Evolutionary conservation across 306 rosid species (phyloP).

Genomic region (Trifolium subterraneum): DNA sequence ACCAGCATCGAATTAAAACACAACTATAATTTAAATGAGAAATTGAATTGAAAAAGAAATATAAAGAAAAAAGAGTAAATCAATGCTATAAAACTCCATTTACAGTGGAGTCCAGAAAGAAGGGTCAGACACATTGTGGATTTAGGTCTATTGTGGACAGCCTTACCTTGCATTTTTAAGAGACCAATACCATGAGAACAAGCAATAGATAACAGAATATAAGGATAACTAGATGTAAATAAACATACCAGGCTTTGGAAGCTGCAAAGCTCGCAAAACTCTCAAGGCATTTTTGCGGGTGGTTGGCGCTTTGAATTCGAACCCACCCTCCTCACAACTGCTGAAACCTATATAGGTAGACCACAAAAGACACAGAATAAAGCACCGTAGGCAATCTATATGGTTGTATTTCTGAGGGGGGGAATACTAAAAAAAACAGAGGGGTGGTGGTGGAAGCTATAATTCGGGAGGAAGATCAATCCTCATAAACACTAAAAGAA

Average conservation of each 20-base stretch:
- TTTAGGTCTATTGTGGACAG: background rate
- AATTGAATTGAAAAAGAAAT: background rate
- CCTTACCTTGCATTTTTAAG: background rate
- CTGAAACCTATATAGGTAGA: conserved; percentile 56
- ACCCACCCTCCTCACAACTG: conserved; percentile 55
- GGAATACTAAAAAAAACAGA: background rate
- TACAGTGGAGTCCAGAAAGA: background rate
- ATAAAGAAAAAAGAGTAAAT: background rate
- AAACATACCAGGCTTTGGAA: conserved; percentile 79
- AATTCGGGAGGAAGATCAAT: background rate
- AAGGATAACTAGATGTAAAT: conserved; percentile 1
- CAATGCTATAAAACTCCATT: background rate
- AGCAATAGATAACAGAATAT: conserved; percentile 7
- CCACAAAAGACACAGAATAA: conserved; percentile 24
- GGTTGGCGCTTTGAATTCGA: conserved; percentile 86
- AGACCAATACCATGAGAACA: background rate
- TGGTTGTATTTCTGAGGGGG: background rate
- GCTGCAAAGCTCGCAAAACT: conserved; percentile 94
- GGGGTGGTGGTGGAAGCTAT: background rate
- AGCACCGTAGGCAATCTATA: background rate
- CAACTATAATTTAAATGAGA: background rate
- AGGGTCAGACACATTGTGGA: conserved; percentile 2
- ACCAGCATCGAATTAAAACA: conserved; percentile 33
- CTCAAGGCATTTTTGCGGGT: conserved; percentile 75
- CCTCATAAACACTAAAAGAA: conserved; percentile 2